Evolutionary conservation across 192 early-diverging fungal species (phyloP), one percentile per base, ranked within the genome.

Genomic region (Entomortierella chlamydospora): DNA sequence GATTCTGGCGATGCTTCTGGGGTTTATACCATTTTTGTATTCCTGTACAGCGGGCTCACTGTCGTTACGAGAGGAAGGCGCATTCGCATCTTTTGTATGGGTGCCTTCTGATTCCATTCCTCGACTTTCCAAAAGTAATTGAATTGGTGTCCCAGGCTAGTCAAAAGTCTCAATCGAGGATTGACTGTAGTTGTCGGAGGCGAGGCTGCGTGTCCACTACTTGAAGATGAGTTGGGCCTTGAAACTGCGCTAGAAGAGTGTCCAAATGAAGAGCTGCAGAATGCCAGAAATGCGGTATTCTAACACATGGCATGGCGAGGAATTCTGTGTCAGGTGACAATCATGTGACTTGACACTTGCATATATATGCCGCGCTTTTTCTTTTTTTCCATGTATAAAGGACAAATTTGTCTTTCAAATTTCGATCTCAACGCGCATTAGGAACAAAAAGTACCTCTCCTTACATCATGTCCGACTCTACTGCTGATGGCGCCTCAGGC

Each of bases 381-480:
- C 15, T 47, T 20, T 13, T 13, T 9, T 13, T 9, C 13, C 13
- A 41, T 13, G 13, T 9, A 41, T 9, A 41, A 41, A 41, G 13
- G 13, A 13, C 6, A 15, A 47, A 47, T 20, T 5, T 3, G 15
- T 15, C 4, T 47, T 47, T 20, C 45, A 47, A 47, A 10, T 37
- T 37, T 53, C 51, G 51, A 53, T 64, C 50, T 20, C 62, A 37
- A 25, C 62, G 33, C 49, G 33, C 62, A 50, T 39, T 49, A 56
- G 52, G 50, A 55, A 45, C 55, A 51, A 26, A 39, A 4, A 8
- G 8, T 28, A 31, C 25, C 13, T 23, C 23, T 11, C 61, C 33
- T 51, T 39, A 47, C 23, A 50, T 34, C 64, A 74, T 74, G 72
- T 59, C 72, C 29, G 72, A 74, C 50, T 47, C 72, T 17, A 41